These are phyloP conservation scores for Taiwanofungus camphoratus DNA, from an alignment of 1,284 basidiomycete species.

Conservation along the genomic window DNA sequence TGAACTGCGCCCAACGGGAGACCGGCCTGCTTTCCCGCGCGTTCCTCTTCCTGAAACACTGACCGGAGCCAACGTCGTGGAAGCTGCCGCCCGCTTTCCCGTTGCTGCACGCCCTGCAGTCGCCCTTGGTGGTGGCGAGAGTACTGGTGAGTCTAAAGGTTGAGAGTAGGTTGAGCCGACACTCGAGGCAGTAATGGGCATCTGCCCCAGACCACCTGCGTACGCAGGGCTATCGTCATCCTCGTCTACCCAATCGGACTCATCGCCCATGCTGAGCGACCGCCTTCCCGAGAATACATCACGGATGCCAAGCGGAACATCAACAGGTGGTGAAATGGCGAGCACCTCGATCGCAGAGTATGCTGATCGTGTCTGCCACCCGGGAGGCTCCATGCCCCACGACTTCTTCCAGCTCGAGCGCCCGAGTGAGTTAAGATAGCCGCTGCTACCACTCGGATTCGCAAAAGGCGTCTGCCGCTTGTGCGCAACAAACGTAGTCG, in stretches of 20 bases:
- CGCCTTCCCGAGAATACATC: slow-evolving; percentile 72
- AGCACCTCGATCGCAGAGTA: slow-evolving; percentile 71
- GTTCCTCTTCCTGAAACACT: slow-evolving; percentile 14
- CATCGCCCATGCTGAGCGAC: slow-evolving; percentile 58
- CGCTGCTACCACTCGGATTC: slow-evolving; percentile 40
- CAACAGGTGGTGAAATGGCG: slow-evolving; percentile 52
- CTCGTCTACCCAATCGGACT: slow-evolving; percentile 81
- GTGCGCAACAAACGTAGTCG: slow-evolving; percentile 66
- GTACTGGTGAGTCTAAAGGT: slow-evolving; percentile 17
- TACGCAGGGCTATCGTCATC: slow-evolving; percentile 74
- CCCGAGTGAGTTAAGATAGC: slow-evolving; percentile 41
- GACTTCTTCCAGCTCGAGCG: slow-evolving; percentile 84
- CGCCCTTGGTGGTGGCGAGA: slow-evolving; percentile 18
- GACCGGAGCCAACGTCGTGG: slow-evolving; percentile 23
- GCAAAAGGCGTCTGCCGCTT: slow-evolving; percentile 65
- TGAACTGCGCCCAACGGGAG: slow-evolving; percentile 51
- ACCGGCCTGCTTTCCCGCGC: slow-evolving; percentile 44
- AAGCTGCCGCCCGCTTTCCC: slow-evolving; percentile 16
- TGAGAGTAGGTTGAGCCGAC: slow-evolving; percentile 13
- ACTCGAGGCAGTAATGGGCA: slow-evolving; percentile 36
- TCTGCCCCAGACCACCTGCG: slow-evolving; percentile 67
- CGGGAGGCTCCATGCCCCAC: slow-evolving; percentile 79
- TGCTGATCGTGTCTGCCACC: slow-evolving; percentile 69
- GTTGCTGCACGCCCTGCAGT: slow-evolving; percentile 9
- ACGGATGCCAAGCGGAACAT: slow-evolving; percentile 46